Evolutionary conservation across 345 rosid genomes (phyloP).

Genomic region (Melastoma malabathricum): DNA sequence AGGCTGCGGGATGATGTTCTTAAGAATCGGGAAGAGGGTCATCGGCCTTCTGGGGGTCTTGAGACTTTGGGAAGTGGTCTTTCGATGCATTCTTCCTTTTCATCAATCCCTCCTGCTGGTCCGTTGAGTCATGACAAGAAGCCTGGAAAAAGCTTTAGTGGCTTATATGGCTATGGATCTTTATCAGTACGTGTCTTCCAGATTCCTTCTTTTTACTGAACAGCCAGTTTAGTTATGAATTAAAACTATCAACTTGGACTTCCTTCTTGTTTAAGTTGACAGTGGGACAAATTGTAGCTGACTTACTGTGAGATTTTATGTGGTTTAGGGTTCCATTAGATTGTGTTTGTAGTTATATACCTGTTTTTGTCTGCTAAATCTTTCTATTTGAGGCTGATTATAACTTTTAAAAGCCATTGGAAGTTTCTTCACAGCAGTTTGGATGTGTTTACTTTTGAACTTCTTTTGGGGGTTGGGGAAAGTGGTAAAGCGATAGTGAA

Average conservation of each 20-base stretch:
- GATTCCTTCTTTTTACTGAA: background rate
- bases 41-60: slow-evolving; percentile 34
- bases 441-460: too few relatives aligned
- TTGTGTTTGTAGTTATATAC: too few relatives aligned
- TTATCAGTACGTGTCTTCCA: slow-evolving; percentile 35
- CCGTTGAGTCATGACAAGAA: slow-evolving; percentile 66
- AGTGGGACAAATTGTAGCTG: too few relatives aligned
- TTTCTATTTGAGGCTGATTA: too few relatives aligned
- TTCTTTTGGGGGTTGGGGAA: too few relatives aligned
- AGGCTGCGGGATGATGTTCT: slow-evolving; percentile 86
- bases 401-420: too few relatives aligned
- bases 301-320: too few relatives aligned
- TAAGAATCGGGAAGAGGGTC: slow-evolving; percentile 48
- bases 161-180: slow-evolving; percentile 70
- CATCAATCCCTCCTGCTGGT: slow-evolving; percentile 56
- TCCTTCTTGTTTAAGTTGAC: too few relatives aligned
- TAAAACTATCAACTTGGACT: background rate
- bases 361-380: too few relatives aligned
- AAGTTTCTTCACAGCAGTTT: too few relatives aligned
- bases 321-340: too few relatives aligned
- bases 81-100: slow-evolving; percentile 46
- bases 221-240: background rate
- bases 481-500: too few relatives aligned
- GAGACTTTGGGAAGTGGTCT: slow-evolving; percentile 45
- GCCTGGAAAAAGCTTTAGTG: slow-evolving; percentile 48